A percentile compares a stretch with the other conserved stretches of the same genome.
Evolutionary conservation across 2,329 filamentous ascomycete species (phyloP).

Genomic region (Scleromitrula shiraiana): DNA sequence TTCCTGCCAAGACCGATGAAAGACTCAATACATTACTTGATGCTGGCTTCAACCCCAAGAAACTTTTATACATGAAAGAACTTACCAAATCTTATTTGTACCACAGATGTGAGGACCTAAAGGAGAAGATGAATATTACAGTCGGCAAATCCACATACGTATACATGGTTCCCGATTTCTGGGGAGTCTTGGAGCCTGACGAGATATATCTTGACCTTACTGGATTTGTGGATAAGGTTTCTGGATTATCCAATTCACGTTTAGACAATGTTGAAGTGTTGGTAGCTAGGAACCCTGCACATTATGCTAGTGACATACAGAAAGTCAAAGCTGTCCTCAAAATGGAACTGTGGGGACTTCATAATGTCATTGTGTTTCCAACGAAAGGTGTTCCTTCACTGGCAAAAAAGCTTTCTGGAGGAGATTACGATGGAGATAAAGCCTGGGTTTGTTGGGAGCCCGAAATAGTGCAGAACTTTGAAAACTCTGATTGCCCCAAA

Average conservation of each 20-base stretch:
- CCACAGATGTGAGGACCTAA: constrained; percentile 29
- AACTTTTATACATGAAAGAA: constrained; percentile 41
- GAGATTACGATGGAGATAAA: constrained; percentile 75
- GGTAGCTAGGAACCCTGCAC: constrained; percentile 61
- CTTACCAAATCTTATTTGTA: constrained; percentile 28
- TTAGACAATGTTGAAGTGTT: constrained; percentile 54
- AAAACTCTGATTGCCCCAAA: constrained; percentile 46
- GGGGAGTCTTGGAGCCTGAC: constrained; percentile 48
- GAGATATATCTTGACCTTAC: constrained; percentile 66
- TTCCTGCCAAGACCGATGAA: constrained; percentile 36
- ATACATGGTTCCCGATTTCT: constrained; percentile 63
- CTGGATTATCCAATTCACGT: constrained; percentile 44
- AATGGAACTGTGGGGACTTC: constrained; percentile 56
- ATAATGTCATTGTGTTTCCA: constrained; percentile 75
- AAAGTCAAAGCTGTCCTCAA: constrained; percentile 52
- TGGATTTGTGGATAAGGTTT: constrained; percentile 44
- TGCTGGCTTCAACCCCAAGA: constrained; percentile 48
- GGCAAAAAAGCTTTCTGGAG: constrained; percentile 65
- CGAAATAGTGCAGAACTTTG: constrained; percentile 56
- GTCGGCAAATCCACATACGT: constrained; percentile 54
- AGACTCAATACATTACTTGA: constrained; percentile 46
- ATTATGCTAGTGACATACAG: constrained; percentile 66
- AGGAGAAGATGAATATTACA: constrained; percentile 50
- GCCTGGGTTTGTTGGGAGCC: constrained; percentile 72
- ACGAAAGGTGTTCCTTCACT: constrained; percentile 52